These are phyloP conservation scores for Candida nonsorbophila DNA, from an alignment of 805 yeast species.

Conservation along the genomic window DNA sequence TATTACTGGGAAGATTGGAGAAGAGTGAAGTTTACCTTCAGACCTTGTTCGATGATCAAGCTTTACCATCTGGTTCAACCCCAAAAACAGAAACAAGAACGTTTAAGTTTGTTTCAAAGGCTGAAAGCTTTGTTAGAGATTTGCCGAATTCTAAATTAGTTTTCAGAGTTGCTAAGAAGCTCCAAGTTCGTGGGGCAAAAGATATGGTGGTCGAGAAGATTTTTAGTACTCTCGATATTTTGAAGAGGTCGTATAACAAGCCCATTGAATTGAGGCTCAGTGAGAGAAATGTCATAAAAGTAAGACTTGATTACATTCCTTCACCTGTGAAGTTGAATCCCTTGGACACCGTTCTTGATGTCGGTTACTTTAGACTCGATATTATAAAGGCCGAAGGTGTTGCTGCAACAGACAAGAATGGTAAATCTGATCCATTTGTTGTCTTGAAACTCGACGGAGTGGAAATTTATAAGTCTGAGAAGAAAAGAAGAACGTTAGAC, in stretches of 20 bases:
- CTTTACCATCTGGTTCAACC: slow-evolving; percentile 53
- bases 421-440: slow-evolving; percentile 72
- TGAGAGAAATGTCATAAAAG: slow-evolving; percentile 29
- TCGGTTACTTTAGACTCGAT: slow-evolving; percentile 57
- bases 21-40: slow-evolving; percentile 50
- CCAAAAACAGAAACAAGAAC: slow-evolving; percentile 42
- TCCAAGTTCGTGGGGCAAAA: slow-evolving; percentile 39
- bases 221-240: slow-evolving; percentile 48
- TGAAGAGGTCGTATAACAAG: slow-evolving; percentile 41
- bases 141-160: slow-evolving; percentile 53
- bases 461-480: slow-evolving; percentile 52
- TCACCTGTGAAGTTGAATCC: slow-evolving; percentile 47
- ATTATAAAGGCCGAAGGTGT: slow-evolving; percentile 52
- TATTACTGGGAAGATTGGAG: slow-evolving; percentile 45
- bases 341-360: slow-evolving; percentile 60
- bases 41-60: slow-evolving; percentile 58
- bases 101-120: slow-evolving; percentile 41
- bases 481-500: slow-evolving; percentile 58
- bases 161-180: slow-evolving; percentile 53
- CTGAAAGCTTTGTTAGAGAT: slow-evolving; percentile 65
- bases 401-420: slow-evolving; percentile 61
- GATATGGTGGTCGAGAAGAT: slow-evolving; percentile 49
- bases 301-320: slow-evolving; percentile 61
- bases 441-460: slow-evolving; percentile 49
- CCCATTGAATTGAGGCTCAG: slow-evolving; percentile 44